Conservation (phyloP, 2,329 filamentous ascomycete genomes). For the Phaeosphaeria sp. region DNA sequence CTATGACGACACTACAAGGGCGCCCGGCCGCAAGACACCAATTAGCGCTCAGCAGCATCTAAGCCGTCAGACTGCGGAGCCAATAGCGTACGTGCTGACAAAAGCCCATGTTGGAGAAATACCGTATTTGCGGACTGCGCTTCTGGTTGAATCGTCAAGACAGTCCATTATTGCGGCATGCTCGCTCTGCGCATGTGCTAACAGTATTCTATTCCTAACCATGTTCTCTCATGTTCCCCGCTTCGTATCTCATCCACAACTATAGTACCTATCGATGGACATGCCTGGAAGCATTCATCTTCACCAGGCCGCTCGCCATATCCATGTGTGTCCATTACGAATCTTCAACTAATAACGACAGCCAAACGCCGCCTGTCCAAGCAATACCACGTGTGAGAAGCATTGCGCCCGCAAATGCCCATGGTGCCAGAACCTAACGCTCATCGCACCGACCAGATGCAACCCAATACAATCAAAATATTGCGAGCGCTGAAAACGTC, state of each 20-base stretch:
- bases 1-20: background rate
- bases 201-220: background rate
- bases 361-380: background rate
- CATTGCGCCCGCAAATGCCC: slow-evolving; percentile 15
- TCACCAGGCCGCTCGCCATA: background rate
- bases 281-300: background rate
- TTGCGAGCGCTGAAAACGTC: background rate
- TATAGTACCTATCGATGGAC: background rate
- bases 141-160: background rate
- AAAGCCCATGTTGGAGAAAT: background rate
- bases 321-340: background rate
- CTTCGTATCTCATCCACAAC: background rate
- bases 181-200: background rate
- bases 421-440: slow-evolving; percentile 18
- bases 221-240: background rate
- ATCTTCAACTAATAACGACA: background rate
- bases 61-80: background rate
- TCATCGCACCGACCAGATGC: slow-evolving; percentile 8
- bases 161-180: background rate
- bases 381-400: background rate
- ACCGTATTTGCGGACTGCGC: background rate
- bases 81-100: background rate
- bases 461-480: slow-evolving; percentile 1
- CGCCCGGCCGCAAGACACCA: background rate
- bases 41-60: background rate